Base-by-base conservation (phyloP, 768 basidiomycete species). In the Boletus sensibilis region DNA sequence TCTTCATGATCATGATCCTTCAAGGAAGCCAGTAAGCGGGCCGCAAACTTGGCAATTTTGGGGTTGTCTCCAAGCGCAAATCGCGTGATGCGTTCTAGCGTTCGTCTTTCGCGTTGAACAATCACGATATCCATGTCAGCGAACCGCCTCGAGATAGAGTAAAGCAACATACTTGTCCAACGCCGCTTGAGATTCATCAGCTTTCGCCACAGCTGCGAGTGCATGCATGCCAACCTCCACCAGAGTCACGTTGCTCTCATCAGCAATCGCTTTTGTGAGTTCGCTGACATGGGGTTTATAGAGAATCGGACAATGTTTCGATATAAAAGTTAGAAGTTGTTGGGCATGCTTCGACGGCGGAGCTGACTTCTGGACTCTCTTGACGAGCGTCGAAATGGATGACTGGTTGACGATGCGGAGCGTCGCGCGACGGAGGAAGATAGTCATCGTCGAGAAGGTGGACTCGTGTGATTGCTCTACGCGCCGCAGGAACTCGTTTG, bases 391-490 rank as follows among this genome's bases (percentile, higher is more conserved):
- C 2, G 94, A 86, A 18, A 98, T 81, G 1, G 88, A 90, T 0
- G 95, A 93, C 49, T 88, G 85, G 67, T 96, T 97, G 67, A 96
- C 62, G 62, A 94, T 78, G 46, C 86, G 83, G 48, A 89, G 82
- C 47, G 81, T 83, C 5, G 83, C 82, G 18, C 86, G 82, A 33
- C 87, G 88, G 39, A 96, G 73, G 60, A 98, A 72, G 39, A 74
- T 74, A 1, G 79, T 73, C 79, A 97, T 86, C 0, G 95, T 97
- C 0, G 81, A 68, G 1, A 82, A 68, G 27, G 87, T 76, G 18
- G 80, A 73, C 0, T 88, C 64, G 3, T 84, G 81, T 10, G 85
- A 79, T 63, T 90, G 86, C 49, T 93, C 90, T 14, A 94, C 64
- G 31, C 92, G 83, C 25, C 85, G 83, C 18, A 84, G 67, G 66